Evolutionary conservation across 2,329 filamentous ascomycete genomes (phyloP).

Genomic region (Venturia aucupariae): DNA sequence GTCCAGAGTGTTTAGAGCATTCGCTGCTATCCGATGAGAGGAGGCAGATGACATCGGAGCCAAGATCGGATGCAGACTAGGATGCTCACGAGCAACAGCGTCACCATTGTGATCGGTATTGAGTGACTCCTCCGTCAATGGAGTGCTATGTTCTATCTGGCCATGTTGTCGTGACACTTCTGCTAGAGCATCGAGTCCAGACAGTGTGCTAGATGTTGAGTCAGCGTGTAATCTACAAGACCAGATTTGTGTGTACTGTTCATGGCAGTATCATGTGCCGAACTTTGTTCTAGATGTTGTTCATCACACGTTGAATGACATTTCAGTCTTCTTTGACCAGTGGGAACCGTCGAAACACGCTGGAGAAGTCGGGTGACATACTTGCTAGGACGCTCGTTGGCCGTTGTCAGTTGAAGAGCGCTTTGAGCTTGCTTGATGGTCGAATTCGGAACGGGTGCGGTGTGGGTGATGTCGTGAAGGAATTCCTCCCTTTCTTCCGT

Average conservation of each 20-base stretch:
- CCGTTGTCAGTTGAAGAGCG: not conserved
- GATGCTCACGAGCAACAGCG: not conserved
- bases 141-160: slow-evolving; percentile 47
- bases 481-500: slow-evolving; percentile 44
- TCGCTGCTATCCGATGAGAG: slow-evolving; percentile 2
- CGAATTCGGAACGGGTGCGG: not conserved
- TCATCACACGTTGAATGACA: no score
- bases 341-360: not conserved
- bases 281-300: no score
- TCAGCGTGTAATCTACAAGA: not conserved
- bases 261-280: no score
- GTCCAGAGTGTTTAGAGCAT: not conserved
- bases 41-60: not conserved
- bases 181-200: slow-evolving; percentile 74
- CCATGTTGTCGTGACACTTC: slow-evolving; percentile 73
- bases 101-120: not conserved
- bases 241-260: no score
- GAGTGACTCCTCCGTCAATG: slow-evolving; percentile 21
- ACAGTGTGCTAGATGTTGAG: slow-evolving; percentile 45
- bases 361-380: not conserved
- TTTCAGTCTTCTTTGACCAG: no score
- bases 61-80: not conserved
- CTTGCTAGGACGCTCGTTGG: not conserved
- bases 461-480: slow-evolving; percentile 5
- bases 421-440: slow-evolving; percentile 17